These are phyloP conservation scores for Cytospora schulzeri DNA, from an alignment of 2,329 filamentous ascomycete genomes.

Conservation along the genomic window DNA sequence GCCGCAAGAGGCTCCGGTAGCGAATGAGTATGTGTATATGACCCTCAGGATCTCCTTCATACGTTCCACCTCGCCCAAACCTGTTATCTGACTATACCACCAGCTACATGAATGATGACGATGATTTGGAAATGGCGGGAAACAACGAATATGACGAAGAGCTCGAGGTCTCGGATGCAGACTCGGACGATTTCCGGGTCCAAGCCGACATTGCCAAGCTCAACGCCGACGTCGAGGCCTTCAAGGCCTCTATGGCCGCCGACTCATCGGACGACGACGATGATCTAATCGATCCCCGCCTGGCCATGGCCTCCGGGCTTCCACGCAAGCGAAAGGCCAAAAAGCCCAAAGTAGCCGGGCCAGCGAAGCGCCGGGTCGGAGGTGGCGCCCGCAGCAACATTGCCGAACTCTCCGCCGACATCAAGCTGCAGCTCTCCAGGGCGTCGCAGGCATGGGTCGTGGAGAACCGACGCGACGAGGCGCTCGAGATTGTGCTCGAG, in stretches of 20 bases:
- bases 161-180: constrained; percentile 39
- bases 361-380: constrained; percentile 32
- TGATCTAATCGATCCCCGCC: constrained; percentile 19
- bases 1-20: constrained; percentile 9
- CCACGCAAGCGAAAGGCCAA: constrained; percentile 27
- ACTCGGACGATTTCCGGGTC: constrained; percentile 46
- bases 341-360: constrained; percentile 19
- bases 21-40: constrained; percentile 18
- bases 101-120: constrained; percentile 28
- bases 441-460: constrained; percentile 68
- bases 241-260: constrained; percentile 34
- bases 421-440: constrained; percentile 66
- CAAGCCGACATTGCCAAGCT: constrained; percentile 43
- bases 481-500: constrained; percentile 60
- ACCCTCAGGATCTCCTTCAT: not conserved
- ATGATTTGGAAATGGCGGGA: constrained; percentile 29
- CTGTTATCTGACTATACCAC: not conserved
- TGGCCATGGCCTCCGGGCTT: constrained; percentile 20
- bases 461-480: constrained; percentile 52
- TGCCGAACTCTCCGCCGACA: constrained; percentile 70
- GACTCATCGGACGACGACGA: constrained; percentile 17
- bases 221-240: constrained; percentile 40
- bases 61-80: not conserved
- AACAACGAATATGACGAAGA: constrained; percentile 27
- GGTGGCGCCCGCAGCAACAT: constrained; percentile 55